These are phyloP conservation scores for Fusarium tuaranense DNA, from an alignment of 2,329 filamentous ascomycete genomes.

Conservation along the genomic window DNA sequence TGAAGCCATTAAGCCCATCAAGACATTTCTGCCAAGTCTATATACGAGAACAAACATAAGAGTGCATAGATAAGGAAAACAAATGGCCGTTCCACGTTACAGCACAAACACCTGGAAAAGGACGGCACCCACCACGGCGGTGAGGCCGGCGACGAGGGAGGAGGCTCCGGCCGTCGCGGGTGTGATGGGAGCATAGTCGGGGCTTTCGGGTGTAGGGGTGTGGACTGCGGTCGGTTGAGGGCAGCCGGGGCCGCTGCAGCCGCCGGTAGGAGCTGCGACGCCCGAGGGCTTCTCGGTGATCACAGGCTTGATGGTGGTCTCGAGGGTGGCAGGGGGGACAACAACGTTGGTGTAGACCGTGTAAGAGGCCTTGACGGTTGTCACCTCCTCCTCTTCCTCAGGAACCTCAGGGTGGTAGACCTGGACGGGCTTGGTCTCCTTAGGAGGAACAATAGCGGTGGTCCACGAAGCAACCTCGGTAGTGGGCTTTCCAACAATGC, in stretches of 20 bases:
- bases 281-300: constrained; percentile 32
- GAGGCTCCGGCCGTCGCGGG: constrained; percentile 62
- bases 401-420: constrained; percentile 27
- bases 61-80: neutral
- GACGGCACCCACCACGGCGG: constrained; percentile 42
- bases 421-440: constrained; percentile 30
- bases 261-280: constrained; percentile 39
- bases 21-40: constrained; percentile 7
- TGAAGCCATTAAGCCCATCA: constrained; percentile 8
- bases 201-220: constrained; percentile 7
- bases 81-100: constrained; percentile 29
- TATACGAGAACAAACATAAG: constrained; percentile 12
- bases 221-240: constrained; percentile 20
- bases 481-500: constrained; percentile 51
- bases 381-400: constrained; percentile 20
- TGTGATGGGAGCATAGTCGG: constrained; percentile 41
- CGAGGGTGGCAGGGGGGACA: constrained; percentile 29
- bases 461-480: constrained; percentile 46
- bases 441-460: constrained; percentile 30
- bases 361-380: constrained; percentile 16
- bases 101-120: constrained; percentile 45
- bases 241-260: constrained; percentile 41
- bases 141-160: constrained; percentile 40
- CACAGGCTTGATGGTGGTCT: constrained; percentile 34
- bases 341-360: constrained; percentile 27